These are phyloP conservation scores for Trichoderma endophyticum DNA, from an alignment of 2,329 filamentous ascomycete genomes.

Conservation along the genomic window DNA sequence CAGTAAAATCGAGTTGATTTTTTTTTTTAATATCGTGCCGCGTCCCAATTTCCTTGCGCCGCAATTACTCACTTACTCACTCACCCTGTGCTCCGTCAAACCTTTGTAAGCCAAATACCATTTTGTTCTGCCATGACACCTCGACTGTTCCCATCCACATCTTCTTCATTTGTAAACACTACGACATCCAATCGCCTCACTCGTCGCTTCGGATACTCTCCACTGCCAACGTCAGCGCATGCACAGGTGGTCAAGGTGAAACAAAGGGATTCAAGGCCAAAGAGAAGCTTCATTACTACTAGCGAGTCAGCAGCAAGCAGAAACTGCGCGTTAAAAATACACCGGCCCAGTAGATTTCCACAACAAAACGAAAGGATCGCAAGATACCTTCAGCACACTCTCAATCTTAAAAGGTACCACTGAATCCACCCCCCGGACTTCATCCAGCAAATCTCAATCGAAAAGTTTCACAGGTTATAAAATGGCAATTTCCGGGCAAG, in stretches of 20 bases:
- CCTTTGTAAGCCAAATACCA: background rate
- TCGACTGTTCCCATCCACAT: background rate
- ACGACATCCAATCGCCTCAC: background rate
- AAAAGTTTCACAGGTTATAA: slow-evolving; percentile 5
- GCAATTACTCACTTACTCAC: background rate
- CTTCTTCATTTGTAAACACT: background rate
- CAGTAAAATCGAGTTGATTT: background rate
- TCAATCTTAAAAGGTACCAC: background rate
- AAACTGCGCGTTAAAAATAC: background rate
- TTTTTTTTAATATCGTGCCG: background rate
- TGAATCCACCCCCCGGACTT: background rate
- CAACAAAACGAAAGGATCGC: background rate
- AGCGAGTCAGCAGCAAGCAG: background rate
- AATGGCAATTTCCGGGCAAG: slow-evolving; percentile 31
- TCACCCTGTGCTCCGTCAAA: background rate
- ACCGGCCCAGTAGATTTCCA: background rate
- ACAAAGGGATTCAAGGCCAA: background rate
- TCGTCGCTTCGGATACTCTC: background rate
- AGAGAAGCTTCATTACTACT: background rate
- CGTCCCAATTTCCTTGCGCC: background rate
- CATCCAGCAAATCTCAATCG: background rate
- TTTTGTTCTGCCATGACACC: background rate
- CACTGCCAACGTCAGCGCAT: background rate
- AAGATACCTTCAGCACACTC: background rate
- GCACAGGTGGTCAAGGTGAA: background rate